Evolutionary conservation across 352 stramenopile genomes (phyloP).

Genomic region (Pythium pyrilobum): DNA sequence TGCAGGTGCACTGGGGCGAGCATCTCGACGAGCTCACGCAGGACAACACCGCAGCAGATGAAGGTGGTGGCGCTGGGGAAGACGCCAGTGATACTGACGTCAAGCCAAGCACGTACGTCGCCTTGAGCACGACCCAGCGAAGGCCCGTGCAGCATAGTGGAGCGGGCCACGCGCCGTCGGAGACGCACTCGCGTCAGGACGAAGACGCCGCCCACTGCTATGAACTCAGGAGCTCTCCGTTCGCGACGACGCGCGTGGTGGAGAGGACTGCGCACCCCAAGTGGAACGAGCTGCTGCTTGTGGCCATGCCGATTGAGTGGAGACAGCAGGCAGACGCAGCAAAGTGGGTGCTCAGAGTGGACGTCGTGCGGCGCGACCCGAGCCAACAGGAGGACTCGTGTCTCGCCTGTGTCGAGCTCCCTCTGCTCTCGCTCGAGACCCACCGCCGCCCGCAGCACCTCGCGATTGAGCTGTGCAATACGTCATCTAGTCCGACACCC

Average conservation of each 20-base stretch:
- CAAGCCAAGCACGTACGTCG: conserved; percentile 16
- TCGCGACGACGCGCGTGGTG: conserved; percentile 55
- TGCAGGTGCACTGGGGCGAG: conserved; percentile 52
- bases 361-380: conserved; percentile 51
- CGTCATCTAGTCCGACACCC: neutral
- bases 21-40: conserved; percentile 21
- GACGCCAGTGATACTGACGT: neutral
- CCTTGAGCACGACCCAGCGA: neutral
- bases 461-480: neutral
- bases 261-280: conserved; percentile 25
- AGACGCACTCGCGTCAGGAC: too few species aligned
- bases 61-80: neutral
- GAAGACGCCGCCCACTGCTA: conserved; percentile 25
- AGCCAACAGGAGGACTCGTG: conserved; percentile 64
- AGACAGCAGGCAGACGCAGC: conserved; percentile 7
- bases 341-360: conserved; percentile 34
- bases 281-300: conserved; percentile 70
- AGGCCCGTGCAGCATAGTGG: too few species aligned
- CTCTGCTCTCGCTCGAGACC: neutral
- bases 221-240: conserved; percentile 47
- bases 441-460: conserved; percentile 1
- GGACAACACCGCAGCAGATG: neutral
- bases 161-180: too few species aligned
- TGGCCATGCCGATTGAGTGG: conserved; percentile 47
- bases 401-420: conserved; percentile 13